Conservation (phyloP, 192 early-diverging fungal genomes). For the Coemansia sp. region DNA sequence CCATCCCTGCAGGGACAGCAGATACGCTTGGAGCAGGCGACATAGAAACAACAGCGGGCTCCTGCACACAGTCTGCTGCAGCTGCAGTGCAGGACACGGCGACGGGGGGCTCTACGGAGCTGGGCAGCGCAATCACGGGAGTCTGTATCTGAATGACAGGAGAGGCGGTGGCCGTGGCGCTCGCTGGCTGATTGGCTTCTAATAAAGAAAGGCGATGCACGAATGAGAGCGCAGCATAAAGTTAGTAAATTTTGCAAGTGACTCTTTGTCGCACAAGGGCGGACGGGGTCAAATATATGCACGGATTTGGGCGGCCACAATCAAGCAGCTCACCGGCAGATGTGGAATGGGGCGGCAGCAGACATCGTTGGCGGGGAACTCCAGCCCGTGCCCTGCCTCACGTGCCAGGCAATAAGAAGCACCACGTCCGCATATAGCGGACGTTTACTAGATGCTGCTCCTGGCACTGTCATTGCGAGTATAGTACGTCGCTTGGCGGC, state of each 20-base stretch:
- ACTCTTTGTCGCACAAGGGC: slow-evolving; percentile 10
- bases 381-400: slow-evolving; percentile 9
- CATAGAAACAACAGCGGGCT: slow-evolving; percentile 5
- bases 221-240: slow-evolving; percentile 10
- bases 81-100: slow-evolving; percentile 17
- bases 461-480: background rate
- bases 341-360: background rate
- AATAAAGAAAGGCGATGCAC: slow-evolving; percentile 16
- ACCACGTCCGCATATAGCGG: no score
- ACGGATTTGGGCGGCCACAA: slow-evolving; percentile 14
- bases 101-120: background rate
- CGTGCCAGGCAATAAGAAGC: slow-evolving; percentile 9
- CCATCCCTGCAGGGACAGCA: slow-evolving; percentile 12
- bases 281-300: slow-evolving; percentile 34
- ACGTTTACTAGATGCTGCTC: no score
- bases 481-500: background rate
- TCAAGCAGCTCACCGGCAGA: background rate
- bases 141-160: slow-evolving; percentile 15
- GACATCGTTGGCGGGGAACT: background rate
- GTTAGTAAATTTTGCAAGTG: slow-evolving; percentile 13
- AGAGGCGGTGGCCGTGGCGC: slow-evolving; percentile 25
- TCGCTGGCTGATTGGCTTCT: slow-evolving; percentile 36
- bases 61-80: slow-evolving; percentile 11
- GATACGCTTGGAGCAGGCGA: slow-evolving; percentile 11
- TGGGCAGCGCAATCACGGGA: slow-evolving; percentile 4